A percentile compares a stretch with the other conserved stretches of the same genome.
Conservation (phyloP, 371 early-diverging fungal species). For the Saksenaea vasiformis region DNA sequence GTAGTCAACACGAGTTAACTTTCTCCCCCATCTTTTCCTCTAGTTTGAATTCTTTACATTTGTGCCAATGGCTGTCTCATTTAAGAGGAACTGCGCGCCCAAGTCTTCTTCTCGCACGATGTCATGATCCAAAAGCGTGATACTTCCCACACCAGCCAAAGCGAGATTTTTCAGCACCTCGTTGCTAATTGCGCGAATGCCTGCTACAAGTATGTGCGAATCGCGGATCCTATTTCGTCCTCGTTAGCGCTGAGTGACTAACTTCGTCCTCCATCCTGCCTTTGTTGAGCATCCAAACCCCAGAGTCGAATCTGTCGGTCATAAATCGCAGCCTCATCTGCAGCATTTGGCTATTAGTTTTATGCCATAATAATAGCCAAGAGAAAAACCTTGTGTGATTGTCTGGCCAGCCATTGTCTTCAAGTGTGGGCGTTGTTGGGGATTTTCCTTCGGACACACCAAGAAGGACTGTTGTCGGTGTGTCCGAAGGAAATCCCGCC, state of each 20-base stretch:
- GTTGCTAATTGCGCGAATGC: constrained; percentile 67
- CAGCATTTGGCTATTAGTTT: neutral
- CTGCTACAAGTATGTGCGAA: constrained; percentile 70
- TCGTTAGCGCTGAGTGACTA: neutral
- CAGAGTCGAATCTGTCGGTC: constrained; percentile 96
- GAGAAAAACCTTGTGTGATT: neutral
- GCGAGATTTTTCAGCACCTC: constrained; percentile 92
- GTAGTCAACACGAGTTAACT: neutral
- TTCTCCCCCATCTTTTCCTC: neutral
- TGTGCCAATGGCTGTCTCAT: constrained; percentile 61
- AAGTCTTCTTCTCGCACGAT: constrained; percentile 65
- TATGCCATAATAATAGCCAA: neutral
- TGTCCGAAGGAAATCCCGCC: too few species aligned
- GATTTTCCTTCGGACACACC: too few species aligned
- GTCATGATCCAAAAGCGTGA: constrained; percentile 70
- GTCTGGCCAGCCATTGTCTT: neutral
- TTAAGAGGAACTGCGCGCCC: constrained; percentile 79
- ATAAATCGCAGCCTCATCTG: constrained; percentile 89
- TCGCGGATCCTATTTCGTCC: constrained; percentile 66
- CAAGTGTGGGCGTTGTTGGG: neutral
- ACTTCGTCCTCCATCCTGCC: constrained; percentile 30
- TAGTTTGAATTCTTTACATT: constrained; percentile 52
- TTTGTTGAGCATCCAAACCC: constrained; percentile 91
- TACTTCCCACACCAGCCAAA: constrained; percentile 82
- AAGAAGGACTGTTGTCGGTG: too few species aligned